Conservation (phyloP, 768 basidiomycete species). For the Mycena leptocephala region DNA sequence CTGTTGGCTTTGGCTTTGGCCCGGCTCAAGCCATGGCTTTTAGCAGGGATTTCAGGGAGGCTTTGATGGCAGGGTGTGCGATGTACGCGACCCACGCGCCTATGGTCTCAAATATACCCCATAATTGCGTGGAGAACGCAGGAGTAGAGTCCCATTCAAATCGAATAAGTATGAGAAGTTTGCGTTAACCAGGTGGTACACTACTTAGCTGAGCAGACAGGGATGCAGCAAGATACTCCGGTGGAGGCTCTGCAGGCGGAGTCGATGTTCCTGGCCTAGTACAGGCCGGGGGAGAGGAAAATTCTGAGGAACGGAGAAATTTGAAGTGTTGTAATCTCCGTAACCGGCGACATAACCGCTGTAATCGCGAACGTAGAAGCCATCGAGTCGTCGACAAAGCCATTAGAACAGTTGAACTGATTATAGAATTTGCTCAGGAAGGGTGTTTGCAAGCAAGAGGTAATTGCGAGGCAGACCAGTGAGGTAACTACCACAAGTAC, state of each 20-base stretch:
- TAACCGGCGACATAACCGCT: background rate
- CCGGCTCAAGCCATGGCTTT: too few species aligned
- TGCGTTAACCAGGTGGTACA: constrained; percentile 46
- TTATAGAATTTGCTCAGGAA: too few species aligned
- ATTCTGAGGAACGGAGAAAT: background rate
- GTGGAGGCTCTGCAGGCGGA: constrained; percentile 22
- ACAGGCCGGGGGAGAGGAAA: background rate
- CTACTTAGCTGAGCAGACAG: constrained; percentile 2
- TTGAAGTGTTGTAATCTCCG: background rate
- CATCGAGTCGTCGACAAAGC: background rate
- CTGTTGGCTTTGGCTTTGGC: too few species aligned
- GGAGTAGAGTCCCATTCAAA: constrained; percentile 68
- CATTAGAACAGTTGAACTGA: background rate
- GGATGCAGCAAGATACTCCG: constrained; percentile 23
- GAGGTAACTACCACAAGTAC: too few species aligned
- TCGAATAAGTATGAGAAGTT: constrained; percentile 72
- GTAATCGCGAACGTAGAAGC: constrained; percentile 4
- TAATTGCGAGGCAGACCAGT: too few species aligned
- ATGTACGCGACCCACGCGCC: constrained; percentile 61
- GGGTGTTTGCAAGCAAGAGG: too few species aligned
- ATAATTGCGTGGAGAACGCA: constrained; percentile 59
- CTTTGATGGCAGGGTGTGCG: constrained; percentile 60
- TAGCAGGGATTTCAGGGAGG: too few species aligned
- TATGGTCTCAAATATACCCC: constrained; percentile 54
- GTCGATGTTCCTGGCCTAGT: constrained; percentile 10